These are phyloP conservation scores for Quercus robur DNA, from an alignment of 306 rosid genomes.

Conservation along the genomic window DNA sequence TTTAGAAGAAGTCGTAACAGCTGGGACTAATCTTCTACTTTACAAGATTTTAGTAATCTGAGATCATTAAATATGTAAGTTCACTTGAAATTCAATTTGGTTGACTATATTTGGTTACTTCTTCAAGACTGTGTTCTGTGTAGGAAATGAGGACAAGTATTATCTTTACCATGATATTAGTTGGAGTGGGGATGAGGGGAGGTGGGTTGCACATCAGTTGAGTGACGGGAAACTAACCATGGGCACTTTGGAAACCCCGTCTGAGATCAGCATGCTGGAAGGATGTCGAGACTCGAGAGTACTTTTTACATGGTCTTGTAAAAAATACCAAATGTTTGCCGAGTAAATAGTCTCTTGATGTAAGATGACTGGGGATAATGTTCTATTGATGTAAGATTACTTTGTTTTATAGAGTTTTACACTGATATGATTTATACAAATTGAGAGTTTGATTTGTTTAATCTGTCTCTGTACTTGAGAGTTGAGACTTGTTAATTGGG, in stretches of 20 bases:
- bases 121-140: not conserved
- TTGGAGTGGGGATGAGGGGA: not conserved
- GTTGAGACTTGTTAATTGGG: not conserved
- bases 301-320: not conserved
- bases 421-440: not conserved
- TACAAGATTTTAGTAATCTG: not conserved
- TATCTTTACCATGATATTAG: not conserved
- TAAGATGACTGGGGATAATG: not conserved
- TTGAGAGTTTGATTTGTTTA: not conserved
- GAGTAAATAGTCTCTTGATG: conserved; percentile 3
- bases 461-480: not conserved
- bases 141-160: not conserved
- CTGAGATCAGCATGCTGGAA: not conserved
- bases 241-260: not conserved
- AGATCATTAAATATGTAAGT: not conserved
- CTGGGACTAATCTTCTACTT: conserved; percentile 54
- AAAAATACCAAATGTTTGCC: not conserved
- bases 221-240: not conserved
- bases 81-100: not conserved
- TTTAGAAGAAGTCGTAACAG: conserved; percentile 79
- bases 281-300: not conserved
- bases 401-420: not conserved
- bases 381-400: not conserved
- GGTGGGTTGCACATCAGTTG: not conserved
- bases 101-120: conserved; percentile 1